Evolutionary conservation across 495 filamentous ascomycete genomes (phyloP), one percentile per base, ranked within the genome.

Genomic region (Letharia columbiana): DNA sequence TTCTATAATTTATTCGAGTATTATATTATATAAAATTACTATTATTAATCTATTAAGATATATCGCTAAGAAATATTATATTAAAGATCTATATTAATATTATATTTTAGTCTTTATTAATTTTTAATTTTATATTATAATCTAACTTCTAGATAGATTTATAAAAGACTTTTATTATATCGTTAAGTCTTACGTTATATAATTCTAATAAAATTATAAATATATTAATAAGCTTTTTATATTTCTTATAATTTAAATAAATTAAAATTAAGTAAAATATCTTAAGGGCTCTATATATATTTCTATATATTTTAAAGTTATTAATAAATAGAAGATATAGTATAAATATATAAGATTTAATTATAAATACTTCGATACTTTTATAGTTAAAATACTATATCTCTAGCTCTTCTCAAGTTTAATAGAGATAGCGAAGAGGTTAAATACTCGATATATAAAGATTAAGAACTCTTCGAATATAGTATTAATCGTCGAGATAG

Each of bases 211-310:
- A 44, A 41, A n/a, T 60, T 60, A 65, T 40, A 10, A 40, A 40
- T 10, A 40, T 40, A 28, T 65, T 59, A 45, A 45, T 65, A 66
- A 66, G 17, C 39, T 66, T 66, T 7, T 17, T 42, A n/a, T 41
- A 39, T 23, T 65, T 23, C 3, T 60, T 60, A 42, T 58, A 65
- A n/a, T 58, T 12, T 60, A 65, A 65, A 65, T 59, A 60, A 28
- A 35, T 42, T 37, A 41, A 41, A 33, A 65, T 65, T 39, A 65
- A 42, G 23, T 65, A 65, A 42, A 65, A 65, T 18, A 60, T 17
- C 3, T 65, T 60, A 33, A 65, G 60, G n/a, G 1, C 31, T 65
- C 17, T 23, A 65, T 65, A 65, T 65, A 65, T 65, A 28, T 28
- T 28, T 28, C 1, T 28, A 28, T 28, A 28, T 28, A 28, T 28